These are phyloP conservation scores for Solanum chmielewskii DNA, from an alignment of 257 asterid genomes.

Conservation along the genomic window DNA sequence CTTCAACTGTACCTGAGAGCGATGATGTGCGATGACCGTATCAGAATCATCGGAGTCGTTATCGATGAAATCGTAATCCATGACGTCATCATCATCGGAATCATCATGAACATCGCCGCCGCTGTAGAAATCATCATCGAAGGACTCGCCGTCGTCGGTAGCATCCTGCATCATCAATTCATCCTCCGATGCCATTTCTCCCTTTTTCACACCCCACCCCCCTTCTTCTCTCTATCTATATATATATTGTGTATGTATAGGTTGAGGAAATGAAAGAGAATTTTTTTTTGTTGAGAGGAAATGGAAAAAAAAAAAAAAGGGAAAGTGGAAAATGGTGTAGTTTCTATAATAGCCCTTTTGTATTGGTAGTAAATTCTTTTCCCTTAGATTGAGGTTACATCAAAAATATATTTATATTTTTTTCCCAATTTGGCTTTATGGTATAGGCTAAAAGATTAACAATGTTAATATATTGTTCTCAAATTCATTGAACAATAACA, in stretches of 20 bases:
- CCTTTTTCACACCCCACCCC: neutral
- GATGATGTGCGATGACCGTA: conserved; percentile 37
- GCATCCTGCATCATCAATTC: conserved; percentile 51
- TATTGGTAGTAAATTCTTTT: neutral
- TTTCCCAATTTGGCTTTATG: neutral
- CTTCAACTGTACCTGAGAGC: conserved; percentile 46
- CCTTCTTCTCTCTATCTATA: neutral
- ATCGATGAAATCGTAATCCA: conserved; percentile 66
- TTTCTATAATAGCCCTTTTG: neutral
- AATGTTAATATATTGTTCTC: neutral
- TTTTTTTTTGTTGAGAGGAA: neutral
- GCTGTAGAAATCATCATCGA: conserved; percentile 44
- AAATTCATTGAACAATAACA: neutral
- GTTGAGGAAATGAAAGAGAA: neutral
- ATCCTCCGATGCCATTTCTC: conserved; percentile 57
- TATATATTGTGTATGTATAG: neutral
- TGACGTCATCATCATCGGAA: conserved; percentile 52
- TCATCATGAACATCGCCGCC: conserved; percentile 42
- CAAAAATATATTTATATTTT: neutral
- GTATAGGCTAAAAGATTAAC: neutral
- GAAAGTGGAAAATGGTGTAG: neutral
- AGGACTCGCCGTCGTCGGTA: conserved; percentile 35
- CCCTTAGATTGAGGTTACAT: neutral
- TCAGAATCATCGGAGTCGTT: conserved; percentile 74
- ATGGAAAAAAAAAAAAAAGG: neutral